These are phyloP conservation scores for Peterozyma toletana DNA, from an alignment of 805 yeast species.

Conservation along the genomic window DNA sequence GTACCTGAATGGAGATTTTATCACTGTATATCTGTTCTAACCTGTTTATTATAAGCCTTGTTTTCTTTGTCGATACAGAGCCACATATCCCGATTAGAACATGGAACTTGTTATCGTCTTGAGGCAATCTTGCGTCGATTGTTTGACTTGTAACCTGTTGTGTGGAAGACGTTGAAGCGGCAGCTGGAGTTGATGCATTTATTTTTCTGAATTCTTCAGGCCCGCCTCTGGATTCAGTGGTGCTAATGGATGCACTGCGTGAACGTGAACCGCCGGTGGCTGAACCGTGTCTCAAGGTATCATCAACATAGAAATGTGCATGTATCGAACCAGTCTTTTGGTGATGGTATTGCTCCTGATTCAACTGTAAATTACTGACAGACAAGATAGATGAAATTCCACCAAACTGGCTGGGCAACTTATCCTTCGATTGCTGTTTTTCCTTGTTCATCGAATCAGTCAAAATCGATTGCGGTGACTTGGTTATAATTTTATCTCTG, in stretches of 20 bases:
- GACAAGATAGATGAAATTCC: not conserved
- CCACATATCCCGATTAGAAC: slow-evolving; percentile 54
- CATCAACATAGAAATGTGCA: slow-evolving; percentile 73
- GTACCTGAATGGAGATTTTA: slow-evolving; percentile 44
- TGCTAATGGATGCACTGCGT: slow-evolving; percentile 23
- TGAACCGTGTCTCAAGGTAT: slow-evolving; percentile 47
- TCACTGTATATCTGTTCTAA: slow-evolving; percentile 46
- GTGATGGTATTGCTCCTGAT: slow-evolving; percentile 20
- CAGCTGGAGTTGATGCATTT: not conserved
- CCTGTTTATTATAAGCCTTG: slow-evolving; percentile 43
- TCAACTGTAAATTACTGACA: slow-evolving; percentile 6
- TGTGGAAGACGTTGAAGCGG: slow-evolving; percentile 1
- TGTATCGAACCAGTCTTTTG: slow-evolving; percentile 60
- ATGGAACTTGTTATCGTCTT: slow-evolving; percentile 50
- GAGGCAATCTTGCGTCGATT: slow-evolving; percentile 31
- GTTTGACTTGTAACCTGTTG: slow-evolving; percentile 6
- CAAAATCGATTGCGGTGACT: slow-evolving; percentile 2
- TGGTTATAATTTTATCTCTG: slow-evolving; percentile 15
- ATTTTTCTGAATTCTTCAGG: not conserved
- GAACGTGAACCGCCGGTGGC: slow-evolving; percentile 19
- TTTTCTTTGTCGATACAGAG: slow-evolving; percentile 43
- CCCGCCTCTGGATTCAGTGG: slow-evolving; percentile 15
- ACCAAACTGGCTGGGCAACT: not conserved
- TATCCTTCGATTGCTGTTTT: not conserved
- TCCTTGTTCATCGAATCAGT: slow-evolving; percentile 16